A percentile compares a stretch with the other conserved stretches of the same genome.
These are phyloP conservation scores for Hypomontagnella monticulosa DNA, from an alignment of 495 filamentous ascomycete species.

Conservation along the genomic window DNA sequence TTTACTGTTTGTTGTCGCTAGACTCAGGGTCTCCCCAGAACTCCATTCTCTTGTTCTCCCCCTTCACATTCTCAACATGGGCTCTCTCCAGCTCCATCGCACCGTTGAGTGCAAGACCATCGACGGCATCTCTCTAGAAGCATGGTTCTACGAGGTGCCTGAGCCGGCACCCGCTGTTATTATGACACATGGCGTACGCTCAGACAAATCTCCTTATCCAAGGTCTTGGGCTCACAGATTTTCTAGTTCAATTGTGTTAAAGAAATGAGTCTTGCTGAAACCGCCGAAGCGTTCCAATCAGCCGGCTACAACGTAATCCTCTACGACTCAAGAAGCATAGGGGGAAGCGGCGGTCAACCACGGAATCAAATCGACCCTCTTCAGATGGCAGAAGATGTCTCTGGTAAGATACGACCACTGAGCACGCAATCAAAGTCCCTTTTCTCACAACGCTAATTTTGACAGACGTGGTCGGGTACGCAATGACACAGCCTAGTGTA, in stretches of 20 bases:
- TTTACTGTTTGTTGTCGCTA: too few species aligned
- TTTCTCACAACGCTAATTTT: not conserved
- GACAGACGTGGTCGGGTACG: conserved; percentile 28
- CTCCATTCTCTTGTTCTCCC: not conserved
- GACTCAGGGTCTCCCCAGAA: too few species aligned
- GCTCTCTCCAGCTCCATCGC: not conserved
- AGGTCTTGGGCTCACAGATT: not conserved
- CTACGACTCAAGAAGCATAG: conserved; percentile 54
- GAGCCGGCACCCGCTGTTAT: conserved; percentile 48
- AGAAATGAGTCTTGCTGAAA: conserved; percentile 48
- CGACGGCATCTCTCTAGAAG: conserved; percentile 43
- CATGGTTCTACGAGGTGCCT: conserved; percentile 41
- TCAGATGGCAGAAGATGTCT: conserved; percentile 49
- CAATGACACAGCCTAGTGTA: conserved; percentile 52
- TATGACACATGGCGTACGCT: conserved; percentile 50
- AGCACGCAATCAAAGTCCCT: too few species aligned
- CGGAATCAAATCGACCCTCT: conserved; percentile 54
- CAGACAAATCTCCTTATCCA: not conserved
- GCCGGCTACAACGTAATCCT: conserved; percentile 49
- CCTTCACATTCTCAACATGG: not conserved
- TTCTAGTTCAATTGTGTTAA: conserved; percentile 58
- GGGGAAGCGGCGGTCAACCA: conserved; percentile 55
- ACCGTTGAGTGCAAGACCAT: conserved; percentile 53
- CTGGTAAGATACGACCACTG: conserved; percentile 15
- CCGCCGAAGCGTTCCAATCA: conserved; percentile 53